phyloP scores from a whole-genome alignment of 2,329 filamentous ascomycete genomes.

The Paraconiothyrium sp. region DNA sequence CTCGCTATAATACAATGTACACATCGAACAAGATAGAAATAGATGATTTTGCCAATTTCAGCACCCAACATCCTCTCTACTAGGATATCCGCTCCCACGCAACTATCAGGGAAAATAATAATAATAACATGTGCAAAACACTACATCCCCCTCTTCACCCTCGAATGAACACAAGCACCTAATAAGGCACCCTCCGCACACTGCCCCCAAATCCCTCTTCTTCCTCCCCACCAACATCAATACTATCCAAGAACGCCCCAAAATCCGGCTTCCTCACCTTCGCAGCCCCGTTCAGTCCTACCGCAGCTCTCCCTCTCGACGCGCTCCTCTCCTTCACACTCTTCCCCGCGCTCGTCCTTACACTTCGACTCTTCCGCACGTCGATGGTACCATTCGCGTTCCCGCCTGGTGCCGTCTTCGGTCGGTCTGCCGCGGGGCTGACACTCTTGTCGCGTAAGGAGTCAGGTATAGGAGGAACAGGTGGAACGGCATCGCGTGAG shows the following conservation, averaged over 20 bases:
- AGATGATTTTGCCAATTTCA: no score
- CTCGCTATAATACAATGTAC: no score
- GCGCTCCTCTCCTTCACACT: slow-evolving; percentile 31
- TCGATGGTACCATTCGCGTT: slow-evolving; percentile 23
- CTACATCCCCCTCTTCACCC: no score
- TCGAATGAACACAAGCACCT: background rate
- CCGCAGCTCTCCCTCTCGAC: slow-evolving; percentile 21
- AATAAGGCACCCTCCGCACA: slow-evolving; percentile 42
- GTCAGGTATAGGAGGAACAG: slow-evolving; percentile 46
- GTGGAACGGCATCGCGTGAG: slow-evolving; percentile 35
- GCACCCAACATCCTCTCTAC: no score
- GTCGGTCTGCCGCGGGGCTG: slow-evolving; percentile 22
- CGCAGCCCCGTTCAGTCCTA: background rate
- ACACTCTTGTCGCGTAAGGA: slow-evolving; percentile 33
- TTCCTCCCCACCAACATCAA: slow-evolving; percentile 43
- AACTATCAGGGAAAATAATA: no score
- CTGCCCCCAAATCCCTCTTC: slow-evolving; percentile 26
- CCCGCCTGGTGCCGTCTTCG: slow-evolving; percentile 34
- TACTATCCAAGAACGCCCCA: slow-evolving; percentile 44
- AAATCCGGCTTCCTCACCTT: slow-evolving; percentile 40
- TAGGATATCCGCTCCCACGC: no score
- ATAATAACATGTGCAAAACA: no score
- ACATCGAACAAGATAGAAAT: no score
- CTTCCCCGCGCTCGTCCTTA: slow-evolving; percentile 14
- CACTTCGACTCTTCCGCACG: slow-evolving; percentile 36